These are phyloP conservation scores for Neopestalotiopsis sp. DNA, from an alignment of 2,329 filamentous ascomycete genomes.

Conservation along the genomic window DNA sequence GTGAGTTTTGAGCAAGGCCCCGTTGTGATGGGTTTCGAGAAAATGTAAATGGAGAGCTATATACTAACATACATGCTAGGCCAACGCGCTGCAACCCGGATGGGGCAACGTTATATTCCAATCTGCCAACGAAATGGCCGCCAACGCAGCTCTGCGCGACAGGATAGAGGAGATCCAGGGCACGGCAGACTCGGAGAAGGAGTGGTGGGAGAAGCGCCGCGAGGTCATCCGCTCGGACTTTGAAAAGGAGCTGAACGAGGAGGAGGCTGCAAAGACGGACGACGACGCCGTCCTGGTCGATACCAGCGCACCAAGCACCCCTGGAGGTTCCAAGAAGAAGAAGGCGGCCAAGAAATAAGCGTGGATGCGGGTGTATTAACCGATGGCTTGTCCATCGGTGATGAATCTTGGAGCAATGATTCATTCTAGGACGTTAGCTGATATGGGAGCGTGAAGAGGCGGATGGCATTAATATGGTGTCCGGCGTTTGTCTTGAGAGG, in stretches of 20 bases:
- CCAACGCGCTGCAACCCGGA: slow-evolving; percentile 84
- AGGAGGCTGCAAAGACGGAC: slow-evolving; percentile 48
- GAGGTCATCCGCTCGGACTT: slow-evolving; percentile 76
- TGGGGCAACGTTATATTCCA: slow-evolving; percentile 98
- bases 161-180: slow-evolving; percentile 77
- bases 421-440: background rate
- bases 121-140: slow-evolving; percentile 92
- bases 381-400: background rate
- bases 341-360: slow-evolving; percentile 64
- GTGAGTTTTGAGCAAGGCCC: slow-evolving; percentile 47
- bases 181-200: slow-evolving; percentile 75
- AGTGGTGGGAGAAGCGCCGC: slow-evolving; percentile 91
- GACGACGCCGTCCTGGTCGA: slow-evolving; percentile 84
- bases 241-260: slow-evolving; percentile 82
- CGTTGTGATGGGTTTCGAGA: background rate
- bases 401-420: background rate
- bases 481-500: slow-evolving; percentile 3
- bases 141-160: slow-evolving; percentile 78
- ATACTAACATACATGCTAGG: slow-evolving; percentile 55
- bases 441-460: background rate
- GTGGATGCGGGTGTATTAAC: no score
- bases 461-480: slow-evolving; percentile 10
- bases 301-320: slow-evolving; percentile 43
- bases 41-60: background rate
- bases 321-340: slow-evolving; percentile 51